These are phyloP conservation scores for Lentinus brumalis DNA, from an alignment of 768 basidiomycete genomes.

Conservation along the genomic window DNA sequence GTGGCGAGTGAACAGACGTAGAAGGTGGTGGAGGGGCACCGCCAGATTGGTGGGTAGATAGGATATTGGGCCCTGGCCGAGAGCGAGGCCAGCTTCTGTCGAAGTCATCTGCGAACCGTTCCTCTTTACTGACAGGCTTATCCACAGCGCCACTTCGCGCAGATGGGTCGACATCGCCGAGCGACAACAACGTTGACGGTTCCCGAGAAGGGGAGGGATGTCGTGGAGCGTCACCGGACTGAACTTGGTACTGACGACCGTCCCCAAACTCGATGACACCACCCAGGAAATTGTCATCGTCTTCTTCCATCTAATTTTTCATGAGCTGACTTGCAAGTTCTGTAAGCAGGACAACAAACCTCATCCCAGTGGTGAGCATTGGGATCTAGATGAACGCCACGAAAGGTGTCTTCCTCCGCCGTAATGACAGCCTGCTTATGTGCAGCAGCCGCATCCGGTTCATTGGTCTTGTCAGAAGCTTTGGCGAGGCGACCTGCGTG, in stretches of 20 bases:
- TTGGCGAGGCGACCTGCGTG: slow-evolving; percentile 22
- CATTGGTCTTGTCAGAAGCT: slow-evolving; percentile 38
- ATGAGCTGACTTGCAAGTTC: neutral
- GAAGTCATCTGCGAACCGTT: slow-evolving; percentile 91
- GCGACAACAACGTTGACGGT: neutral
- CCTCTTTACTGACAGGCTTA: slow-evolving; percentile 74
- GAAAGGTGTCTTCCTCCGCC: slow-evolving; percentile 91
- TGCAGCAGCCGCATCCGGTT: slow-evolving; percentile 51
- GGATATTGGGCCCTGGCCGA: slow-evolving; percentile 41
- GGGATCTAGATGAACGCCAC: slow-evolving; percentile 90
- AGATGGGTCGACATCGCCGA: slow-evolving; percentile 3
- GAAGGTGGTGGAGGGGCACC: slow-evolving; percentile 38
- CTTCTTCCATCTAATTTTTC: slow-evolving; percentile 65
- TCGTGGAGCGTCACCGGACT: slow-evolving; percentile 43
- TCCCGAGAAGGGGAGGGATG: slow-evolving; percentile 33
- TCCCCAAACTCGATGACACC: slow-evolving; percentile 96
- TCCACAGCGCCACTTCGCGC: slow-evolving; percentile 20
- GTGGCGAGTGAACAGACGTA: slow-evolving; percentile 47
- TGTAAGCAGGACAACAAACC: slow-evolving; percentile 49
- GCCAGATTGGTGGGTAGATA: slow-evolving; percentile 3
- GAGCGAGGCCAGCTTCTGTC: slow-evolving; percentile 95
- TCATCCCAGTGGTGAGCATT: slow-evolving; percentile 98
- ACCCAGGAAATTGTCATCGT: slow-evolving; percentile 86
- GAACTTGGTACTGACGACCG: slow-evolving; percentile 87
- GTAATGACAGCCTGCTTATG: slow-evolving; percentile 65